phyloP scores from a whole-genome alignment of 176 grass and related monocot species.

The Oryza rufipogon region DNA sequence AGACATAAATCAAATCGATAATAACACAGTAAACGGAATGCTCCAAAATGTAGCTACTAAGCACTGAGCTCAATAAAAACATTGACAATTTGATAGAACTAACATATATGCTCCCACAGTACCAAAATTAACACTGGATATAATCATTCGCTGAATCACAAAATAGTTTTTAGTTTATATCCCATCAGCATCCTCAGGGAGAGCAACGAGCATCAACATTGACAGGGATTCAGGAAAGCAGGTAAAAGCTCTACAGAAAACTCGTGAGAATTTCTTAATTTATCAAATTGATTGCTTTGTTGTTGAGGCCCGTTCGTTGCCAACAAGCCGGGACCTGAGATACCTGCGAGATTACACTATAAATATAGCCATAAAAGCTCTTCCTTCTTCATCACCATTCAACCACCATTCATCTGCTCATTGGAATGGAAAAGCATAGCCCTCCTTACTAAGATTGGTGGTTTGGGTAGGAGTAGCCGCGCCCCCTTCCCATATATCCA shows the following conservation, averaged over 20 bases:
- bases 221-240: not conserved
- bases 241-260: not conserved
- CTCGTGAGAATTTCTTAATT: constrained; percentile 18
- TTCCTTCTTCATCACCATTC: not conserved
- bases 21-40: too few species aligned
- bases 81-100: too few species aligned
- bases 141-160: not conserved
- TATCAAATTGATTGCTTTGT: not conserved
- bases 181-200: not conserved
- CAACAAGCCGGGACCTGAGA: not conserved
- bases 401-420: not conserved
- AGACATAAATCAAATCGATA: not conserved
- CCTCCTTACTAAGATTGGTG: constrained; percentile 23
- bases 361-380: constrained; percentile 1
- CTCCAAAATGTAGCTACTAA: too few species aligned
- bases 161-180: not conserved
- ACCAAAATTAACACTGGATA: not conserved
- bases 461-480: constrained; percentile 46
- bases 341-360: not conserved
- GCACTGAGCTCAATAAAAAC: not conserved
- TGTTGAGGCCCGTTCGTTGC: constrained; percentile 15
- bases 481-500: constrained; percentile 55
- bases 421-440: not conserved
- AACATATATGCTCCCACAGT: not conserved
- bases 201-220: constrained; percentile 25